These are phyloP conservation scores for Lyophyllum shimeji DNA, from an alignment of 768 basidiomycete genomes.

Conservation along the genomic window DNA sequence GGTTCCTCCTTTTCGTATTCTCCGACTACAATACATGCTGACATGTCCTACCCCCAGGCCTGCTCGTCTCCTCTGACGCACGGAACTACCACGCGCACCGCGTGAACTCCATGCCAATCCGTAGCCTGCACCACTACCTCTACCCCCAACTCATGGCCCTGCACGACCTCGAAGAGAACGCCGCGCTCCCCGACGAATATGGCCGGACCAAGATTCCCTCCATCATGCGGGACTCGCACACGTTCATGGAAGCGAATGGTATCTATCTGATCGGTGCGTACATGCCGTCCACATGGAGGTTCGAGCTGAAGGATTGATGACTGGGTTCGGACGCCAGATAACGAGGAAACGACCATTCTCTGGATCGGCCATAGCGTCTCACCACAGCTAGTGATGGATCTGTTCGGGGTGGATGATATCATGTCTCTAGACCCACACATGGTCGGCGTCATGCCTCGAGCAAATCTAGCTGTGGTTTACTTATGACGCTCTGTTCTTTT, in stretches of 20 bases:
- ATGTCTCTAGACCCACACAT: slow-evolving; percentile 65
- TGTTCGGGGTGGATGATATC: slow-evolving; percentile 84
- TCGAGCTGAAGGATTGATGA: neutral
- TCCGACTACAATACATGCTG: neutral
- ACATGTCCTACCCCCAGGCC: slow-evolving; percentile 43
- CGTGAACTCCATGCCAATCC: slow-evolving; percentile 68
- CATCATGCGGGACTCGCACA: slow-evolving; percentile 79
- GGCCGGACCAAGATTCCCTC: slow-evolving; percentile 68
- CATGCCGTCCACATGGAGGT: slow-evolving; percentile 2
- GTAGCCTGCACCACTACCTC: slow-evolving; percentile 70
- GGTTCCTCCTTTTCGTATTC: too few relatives aligned
- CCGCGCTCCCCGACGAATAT: slow-evolving; percentile 66
- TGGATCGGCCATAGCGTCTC: slow-evolving; percentile 88
- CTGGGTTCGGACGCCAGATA: slow-evolving; percentile 49
- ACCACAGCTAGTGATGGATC: slow-evolving; percentile 76
- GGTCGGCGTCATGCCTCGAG: too few relatives aligned
- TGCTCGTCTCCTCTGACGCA: slow-evolving; percentile 90
- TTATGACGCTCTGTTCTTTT: too few relatives aligned
- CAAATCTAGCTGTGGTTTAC: too few relatives aligned
- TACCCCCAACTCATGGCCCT: slow-evolving; percentile 89
- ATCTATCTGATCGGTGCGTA: slow-evolving; percentile 87
- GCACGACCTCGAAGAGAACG: slow-evolving; percentile 74
- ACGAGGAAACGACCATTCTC: slow-evolving; percentile 82
- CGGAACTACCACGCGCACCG: slow-evolving; percentile 83
- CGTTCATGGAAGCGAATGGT: slow-evolving; percentile 87